Evolutionary conservation across 1,139 yeast genomes (phyloP), one percentile per base, ranked within the genome.

Genomic region (Lipomyces yarrowii): DNA sequence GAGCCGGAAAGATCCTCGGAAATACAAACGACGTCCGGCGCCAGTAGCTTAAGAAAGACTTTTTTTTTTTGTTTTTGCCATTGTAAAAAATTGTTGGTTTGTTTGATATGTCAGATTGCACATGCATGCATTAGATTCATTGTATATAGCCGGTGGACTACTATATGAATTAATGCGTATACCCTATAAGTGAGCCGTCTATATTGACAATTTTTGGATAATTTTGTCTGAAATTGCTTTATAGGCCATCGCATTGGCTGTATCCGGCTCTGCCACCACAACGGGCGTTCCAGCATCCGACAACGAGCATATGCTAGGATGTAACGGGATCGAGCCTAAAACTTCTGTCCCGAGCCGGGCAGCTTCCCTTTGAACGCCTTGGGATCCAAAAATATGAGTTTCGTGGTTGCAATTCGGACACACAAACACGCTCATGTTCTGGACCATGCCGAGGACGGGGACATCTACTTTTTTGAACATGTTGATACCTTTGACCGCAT

Each of bases 371-470:
- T 77, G 72, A 0, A 88, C 91, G 1, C 92, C 93, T 46, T 86
- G 88, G 13, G 81, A 76, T 0, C 94, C 96, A 78, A 91, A 91
- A 1, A 91, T 83, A 72, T 89, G 96, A 3, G 90, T 82, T 70
- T 87, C 87, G 71, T 89, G 93, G 62, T 81, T 76, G 73, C 96
- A 90, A 69, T 88, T 86, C 1, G 96, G 92, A 74, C 97, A 91
- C 1, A 86, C 75, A 73, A 82, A 90, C 71, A 84, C 83, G 71
- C 96, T 88, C 97, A 91, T 91, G 74, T 91, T 91, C 74, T 91
- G 91, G 0, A 91, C 92, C 72, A 91, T 75, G 0, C 97, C 97
- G 35, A 88, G 73, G 0, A 91, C 79, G 0, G 96, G 96, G n/a
- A 90, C 86, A 33, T 84, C 78, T 42, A 90, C 90, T 72, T 89